Base-by-base conservation (phyloP, 768 basidiomycete genomes). In the Collybia nuda region DNA sequence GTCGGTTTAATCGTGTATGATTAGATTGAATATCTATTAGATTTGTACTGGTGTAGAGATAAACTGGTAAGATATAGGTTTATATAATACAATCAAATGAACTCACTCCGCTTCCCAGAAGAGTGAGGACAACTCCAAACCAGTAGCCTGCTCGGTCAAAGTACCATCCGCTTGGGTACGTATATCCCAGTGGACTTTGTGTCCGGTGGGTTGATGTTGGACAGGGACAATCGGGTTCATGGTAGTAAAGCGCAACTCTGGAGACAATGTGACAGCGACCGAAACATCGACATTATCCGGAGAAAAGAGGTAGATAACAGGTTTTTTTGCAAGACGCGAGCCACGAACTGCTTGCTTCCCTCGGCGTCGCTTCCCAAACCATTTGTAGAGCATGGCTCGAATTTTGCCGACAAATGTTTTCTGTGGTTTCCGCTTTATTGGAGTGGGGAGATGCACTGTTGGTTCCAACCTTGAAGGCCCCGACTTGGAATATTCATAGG, bases 101-200 rank as follows among this genome's bases (percentile, higher is more conserved):
- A 59, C 68, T 51, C 55, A 68, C 68, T 62, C 43, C n/a, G 70
- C 66, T 40, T 69, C 71, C 73, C 74, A 74, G 54, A 67, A 74
- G n/a, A 73, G 58, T 51, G 71, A 74, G 7, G 68, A 52, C 5
- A 69, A 54, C 12, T 67, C 65, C 14, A 63, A 41, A 0, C 63
- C 61, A 2, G 67, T 67, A 0, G 48, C 39, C 18, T 56, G 51
- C 24, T 70, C 69, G n/a, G 58, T 55, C 47, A 75, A 52, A 9
- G 50, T 63, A 1, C 71, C 70, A 45, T 66, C 61, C 4, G 57
- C 43, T 18, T 50, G 40, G 1, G 67, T 62, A 2, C 56, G 49
- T 14, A 75, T 69, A 40, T 58, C 57, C 75, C 75, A 75, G n/a
- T 62, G 48, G 9, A 71, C 53, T 12, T 60, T 40, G 39, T 69